A percentile compares a stretch with the other conserved stretches of the same genome.
These are phyloP conservation scores for Botryotinia narcissicola DNA, from an alignment of 2,329 filamentous ascomycete species.

Conservation along the genomic window DNA sequence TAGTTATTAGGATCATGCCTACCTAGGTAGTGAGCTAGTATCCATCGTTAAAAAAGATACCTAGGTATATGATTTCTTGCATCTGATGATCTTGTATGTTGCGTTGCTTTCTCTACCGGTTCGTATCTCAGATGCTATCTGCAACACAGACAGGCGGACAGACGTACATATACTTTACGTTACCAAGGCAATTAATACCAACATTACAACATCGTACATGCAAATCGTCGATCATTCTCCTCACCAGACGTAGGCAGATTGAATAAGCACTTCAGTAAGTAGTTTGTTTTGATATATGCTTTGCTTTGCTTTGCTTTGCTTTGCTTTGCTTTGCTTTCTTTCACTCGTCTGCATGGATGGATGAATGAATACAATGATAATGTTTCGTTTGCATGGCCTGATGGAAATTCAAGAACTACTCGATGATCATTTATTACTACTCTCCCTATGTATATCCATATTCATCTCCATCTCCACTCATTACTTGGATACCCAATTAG, in stretches of 20 bases:
- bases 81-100: neutral
- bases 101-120: neutral
- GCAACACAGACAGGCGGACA: neutral
- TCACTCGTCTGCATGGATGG: neutral
- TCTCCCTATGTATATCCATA: neutral
- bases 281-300: neutral
- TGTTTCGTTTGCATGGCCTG: neutral
- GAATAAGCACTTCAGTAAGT: neutral
- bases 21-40: neutral
- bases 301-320: neutral
- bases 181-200: neutral
- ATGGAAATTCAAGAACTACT: neutral
- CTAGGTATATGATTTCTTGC: neutral
- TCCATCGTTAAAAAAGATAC: neutral
- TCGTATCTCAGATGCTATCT: neutral
- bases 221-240: neutral
- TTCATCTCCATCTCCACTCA: conserved; percentile 3
- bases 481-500: neutral
- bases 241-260: neutral
- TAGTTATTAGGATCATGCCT: neutral
- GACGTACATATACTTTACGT: neutral
- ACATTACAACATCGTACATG: neutral
- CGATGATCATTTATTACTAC: neutral
- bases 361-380: neutral
- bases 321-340: neutral